Base-by-base conservation (phyloP, 495 filamentous ascomycete genomes). In the Podospora pseudocomata region DNA sequence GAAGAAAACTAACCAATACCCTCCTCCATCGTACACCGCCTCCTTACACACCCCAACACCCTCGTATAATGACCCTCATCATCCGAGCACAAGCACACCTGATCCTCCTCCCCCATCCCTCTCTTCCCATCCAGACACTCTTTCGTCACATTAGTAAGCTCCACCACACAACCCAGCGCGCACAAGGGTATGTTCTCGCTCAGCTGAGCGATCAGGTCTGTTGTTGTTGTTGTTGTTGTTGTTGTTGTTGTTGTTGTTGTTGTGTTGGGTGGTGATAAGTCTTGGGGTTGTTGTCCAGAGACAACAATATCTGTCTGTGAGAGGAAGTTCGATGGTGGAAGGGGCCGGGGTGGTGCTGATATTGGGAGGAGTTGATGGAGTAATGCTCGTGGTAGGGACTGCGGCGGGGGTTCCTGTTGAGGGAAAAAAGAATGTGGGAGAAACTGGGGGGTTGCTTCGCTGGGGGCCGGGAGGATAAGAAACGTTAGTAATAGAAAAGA, bases 31-130 rank as follows among this genome's bases (percentile, higher is more conserved):
- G 56, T 60, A 20, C 64, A 66, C 2, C 20, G 2, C 56, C 16
- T 27, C 64, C 39, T 27, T 27, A 66, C 64, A 44, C 64, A 66
- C 4, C 19, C 18, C 55, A 66, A 18, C 55, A 66, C 64, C 26
- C n/a, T 23, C 18, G 34, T 34, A 19, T 66, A 66, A 32, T 66
- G 26, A n/a, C n/a, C 20, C 18, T 60, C 44, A 44, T 66, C 64
- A 2, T 49, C 55, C 9, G 13, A 23, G 26, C 64, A 66, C 16
- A 66, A n/a, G 16, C 64, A 34, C 23, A 26, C 55, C n/a, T 65
- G 53, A 6, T 56, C 23, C 5, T 19, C 19, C 23, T 56, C 23
- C 5, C 28, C 19, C 23, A 5, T 54, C 18, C 11, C 23, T 6
- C 30, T 4, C n/a, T 11, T 15, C 3, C 5, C 39, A 11, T 49